A percentile compares a stretch with the other conserved stretches of the same genome.
Conservation (phyloP, 2,329 filamentous ascomycete species). For the Fusarium sp. region DNA sequence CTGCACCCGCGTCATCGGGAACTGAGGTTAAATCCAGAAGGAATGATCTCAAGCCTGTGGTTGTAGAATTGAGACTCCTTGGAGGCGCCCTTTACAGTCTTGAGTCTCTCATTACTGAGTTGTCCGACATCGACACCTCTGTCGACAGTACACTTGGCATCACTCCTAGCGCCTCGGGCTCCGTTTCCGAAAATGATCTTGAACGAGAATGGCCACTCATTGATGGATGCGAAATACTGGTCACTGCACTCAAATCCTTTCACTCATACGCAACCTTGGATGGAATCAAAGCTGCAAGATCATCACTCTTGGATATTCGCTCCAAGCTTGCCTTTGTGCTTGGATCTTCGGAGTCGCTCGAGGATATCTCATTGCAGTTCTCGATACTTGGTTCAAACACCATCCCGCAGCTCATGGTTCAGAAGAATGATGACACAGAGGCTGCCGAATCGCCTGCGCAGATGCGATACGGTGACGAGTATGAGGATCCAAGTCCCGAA, state of each 20-base stretch:
- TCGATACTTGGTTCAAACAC: constrained; percentile 38
- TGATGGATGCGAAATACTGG: constrained; percentile 39
- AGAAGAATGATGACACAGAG: constrained; percentile 9
- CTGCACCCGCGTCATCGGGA: neutral
- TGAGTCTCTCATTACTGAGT: constrained; percentile 40
- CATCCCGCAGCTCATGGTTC: constrained; percentile 29
- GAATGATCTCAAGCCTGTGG: constrained; percentile 32
- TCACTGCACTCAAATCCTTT: constrained; percentile 29
- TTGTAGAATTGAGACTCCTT: constrained; percentile 42
- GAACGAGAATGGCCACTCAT: constrained; percentile 39
- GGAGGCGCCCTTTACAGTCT: constrained; percentile 44
- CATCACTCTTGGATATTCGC: constrained; percentile 35
- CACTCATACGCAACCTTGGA: constrained; percentile 34
- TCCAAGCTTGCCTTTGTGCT: constrained; percentile 44
- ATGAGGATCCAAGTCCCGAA: constrained; percentile 27
- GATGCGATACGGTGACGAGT: constrained; percentile 12
- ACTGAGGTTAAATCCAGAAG: neutral
- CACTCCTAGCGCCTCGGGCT: constrained; percentile 14
- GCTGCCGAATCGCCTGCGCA: constrained; percentile 1
- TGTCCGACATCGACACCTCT: constrained; percentile 27
- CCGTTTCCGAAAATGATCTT: constrained; percentile 2
- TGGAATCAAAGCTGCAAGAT: constrained; percentile 40
- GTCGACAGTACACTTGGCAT: constrained; percentile 20
- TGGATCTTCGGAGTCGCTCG: constrained; percentile 44
- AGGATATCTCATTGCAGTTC: constrained; percentile 41